phyloP scores from a whole-genome alignment of 2,329 filamentous ascomycete genomes.

The Cladophialophora yegresii region DNA sequence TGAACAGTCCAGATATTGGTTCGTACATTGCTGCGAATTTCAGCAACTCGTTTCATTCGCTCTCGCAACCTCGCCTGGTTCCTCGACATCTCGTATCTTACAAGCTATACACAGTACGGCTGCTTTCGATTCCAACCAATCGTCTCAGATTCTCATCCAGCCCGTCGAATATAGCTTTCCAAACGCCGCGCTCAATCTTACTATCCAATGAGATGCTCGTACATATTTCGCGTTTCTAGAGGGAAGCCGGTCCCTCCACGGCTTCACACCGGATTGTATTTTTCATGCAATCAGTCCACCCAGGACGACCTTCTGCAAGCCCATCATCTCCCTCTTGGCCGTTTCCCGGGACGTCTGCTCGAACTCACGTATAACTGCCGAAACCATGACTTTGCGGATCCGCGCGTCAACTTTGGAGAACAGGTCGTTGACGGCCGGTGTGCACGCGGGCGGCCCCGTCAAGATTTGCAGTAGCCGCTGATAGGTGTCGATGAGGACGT shows the following conservation, averaged over 20 bases:
- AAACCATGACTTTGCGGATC: constrained; percentile 84
- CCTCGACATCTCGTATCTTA: background rate
- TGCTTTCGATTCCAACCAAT: background rate
- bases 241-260: background rate
- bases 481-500: constrained; percentile 92
- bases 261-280: background rate
- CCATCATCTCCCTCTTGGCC: constrained; percentile 77
- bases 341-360: constrained; percentile 79
- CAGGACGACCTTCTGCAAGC: constrained; percentile 83
- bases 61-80: background rate
- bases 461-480: constrained; percentile 74
- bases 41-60: background rate
- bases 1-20: background rate
- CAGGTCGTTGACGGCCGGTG: constrained; percentile 71
- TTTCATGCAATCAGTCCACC: constrained; percentile 70
- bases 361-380: constrained; percentile 86
- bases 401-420: constrained; percentile 87
- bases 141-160: constrained; percentile 1
- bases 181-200: constrained; percentile 19
- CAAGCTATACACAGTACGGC: constrained; percentile 11
- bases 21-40: background rate
- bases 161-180: constrained; percentile 1
- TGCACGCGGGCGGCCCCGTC: constrained; percentile 72
- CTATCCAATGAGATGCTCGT: constrained; percentile 24
- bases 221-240: background rate